phyloP scores from a whole-genome alignment of 2,329 filamentous ascomycete genomes.

The Diaporthe citri region DNA sequence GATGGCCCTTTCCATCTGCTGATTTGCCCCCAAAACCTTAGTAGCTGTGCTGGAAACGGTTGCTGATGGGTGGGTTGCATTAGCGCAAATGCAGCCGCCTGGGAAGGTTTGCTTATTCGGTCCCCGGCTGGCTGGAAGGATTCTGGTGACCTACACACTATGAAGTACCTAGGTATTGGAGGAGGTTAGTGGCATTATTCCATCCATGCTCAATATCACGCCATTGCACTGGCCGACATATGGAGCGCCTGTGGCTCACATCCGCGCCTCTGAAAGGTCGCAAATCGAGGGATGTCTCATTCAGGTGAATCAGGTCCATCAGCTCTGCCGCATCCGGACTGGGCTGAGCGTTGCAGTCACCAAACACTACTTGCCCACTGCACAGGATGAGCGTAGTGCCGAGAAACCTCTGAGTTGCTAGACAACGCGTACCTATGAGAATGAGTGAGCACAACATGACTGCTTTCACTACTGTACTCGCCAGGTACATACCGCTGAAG shows the following conservation, averaged over 20 bases:
- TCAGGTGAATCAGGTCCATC: neutral
- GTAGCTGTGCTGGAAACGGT: neutral
- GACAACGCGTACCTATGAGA: neutral
- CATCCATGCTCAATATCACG: constrained; percentile 9
- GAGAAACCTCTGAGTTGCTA: neutral
- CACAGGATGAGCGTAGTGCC: neutral
- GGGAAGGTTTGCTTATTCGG: neutral
- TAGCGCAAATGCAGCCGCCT: neutral
- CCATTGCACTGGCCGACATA: constrained; percentile 5
- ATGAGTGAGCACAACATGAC: neutral
- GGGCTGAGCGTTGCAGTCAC: neutral
- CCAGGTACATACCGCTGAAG: neutral
- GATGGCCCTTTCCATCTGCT: neutral
- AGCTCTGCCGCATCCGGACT: constrained; percentile 10
- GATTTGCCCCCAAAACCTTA: neutral
- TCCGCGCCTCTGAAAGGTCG: neutral
- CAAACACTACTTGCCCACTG: neutral
- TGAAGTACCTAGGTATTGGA: neutral
- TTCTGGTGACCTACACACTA: neutral
- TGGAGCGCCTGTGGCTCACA: neutral
- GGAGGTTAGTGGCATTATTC: neutral
- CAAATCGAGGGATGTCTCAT: neutral
- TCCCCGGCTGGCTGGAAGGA: neutral
- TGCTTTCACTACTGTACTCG: too few relatives aligned
- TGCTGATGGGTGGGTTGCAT: constrained; percentile 20